Base-by-base conservation (phyloP, 2,329 filamentous ascomycete genomes). In the Aspergillus jensenii region DNA sequence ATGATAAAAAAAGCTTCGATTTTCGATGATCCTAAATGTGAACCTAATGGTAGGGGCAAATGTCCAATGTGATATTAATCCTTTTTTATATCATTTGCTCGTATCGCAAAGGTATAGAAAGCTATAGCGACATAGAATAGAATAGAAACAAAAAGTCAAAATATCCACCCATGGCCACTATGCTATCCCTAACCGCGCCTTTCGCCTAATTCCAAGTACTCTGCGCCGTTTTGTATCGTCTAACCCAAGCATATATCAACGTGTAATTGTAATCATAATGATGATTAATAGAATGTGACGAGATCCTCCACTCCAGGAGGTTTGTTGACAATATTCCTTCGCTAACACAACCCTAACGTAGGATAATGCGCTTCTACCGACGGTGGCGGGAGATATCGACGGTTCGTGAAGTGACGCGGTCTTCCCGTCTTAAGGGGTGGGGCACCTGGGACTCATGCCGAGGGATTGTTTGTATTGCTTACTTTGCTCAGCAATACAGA, bases 161-260 rank as follows among this genome's bases (percentile, higher is more conserved):
- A 46, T 44, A 61, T 61, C 61, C 62, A 60, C 62, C 59, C 43
- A 61, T 43, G 35, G 39, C 40, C 57, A 31, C 65, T 67, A 63
- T 63, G 57, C 59, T 60, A 63, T 66, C 69, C 67, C 62, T 67
- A 58, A 57, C 64, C 62, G 63, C 62, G 59, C 57, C 63, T 59
- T 65, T 64, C 64, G 59, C 67, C 62, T 62, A 59, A 62, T 58
- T 63, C 64, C 62, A 59, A 56, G 17, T 50, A 57, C 43, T 54
- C 52, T 60, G 69, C 68, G 67, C 67, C 68, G 59, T 67, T 67
- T 66, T 67, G 63, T 65, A 67, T 67, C 62, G 64, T 72, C 66
- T 71, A 71, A 70, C 59, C 65, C 59, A 65, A 62, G 39, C 61
- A 66, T 65, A 62, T 67, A 70, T 67, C 60, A 58, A 65, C 66